Evolutionary conservation across 106 monocot genomes (phyloP).

Genomic region (Allium cepa): DNA sequence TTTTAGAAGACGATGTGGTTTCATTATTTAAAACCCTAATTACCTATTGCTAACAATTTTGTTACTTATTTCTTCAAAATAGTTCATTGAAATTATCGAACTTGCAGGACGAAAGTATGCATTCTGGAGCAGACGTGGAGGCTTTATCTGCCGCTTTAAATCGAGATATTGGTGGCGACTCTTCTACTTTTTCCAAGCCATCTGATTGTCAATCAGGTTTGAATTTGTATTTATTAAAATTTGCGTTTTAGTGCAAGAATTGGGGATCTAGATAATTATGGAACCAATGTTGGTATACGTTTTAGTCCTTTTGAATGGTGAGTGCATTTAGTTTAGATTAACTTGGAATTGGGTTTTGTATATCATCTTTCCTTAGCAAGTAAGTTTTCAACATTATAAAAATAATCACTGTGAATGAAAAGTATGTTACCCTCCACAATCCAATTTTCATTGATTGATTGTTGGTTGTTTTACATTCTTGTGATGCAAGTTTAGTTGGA

Average conservation of each 20-base stretch:
- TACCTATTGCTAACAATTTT: neutral
- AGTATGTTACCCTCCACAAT: neutral
- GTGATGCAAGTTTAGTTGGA: constrained; percentile 10
- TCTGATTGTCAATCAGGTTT: constrained; percentile 29
- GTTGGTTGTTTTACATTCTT: neutral
- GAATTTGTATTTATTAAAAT: neutral
- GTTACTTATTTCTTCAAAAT: neutral
- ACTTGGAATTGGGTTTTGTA: no score
- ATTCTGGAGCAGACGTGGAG: constrained; percentile 83
- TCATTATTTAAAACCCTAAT: constrained; percentile 1
- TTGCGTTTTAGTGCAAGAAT: no score
- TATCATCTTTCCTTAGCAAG: no score
- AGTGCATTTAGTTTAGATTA: no score
- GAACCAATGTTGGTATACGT: no score
- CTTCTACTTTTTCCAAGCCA: constrained; percentile 14
- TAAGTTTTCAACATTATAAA: no score
- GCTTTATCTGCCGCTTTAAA: constrained; percentile 79
- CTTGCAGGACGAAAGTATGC: constrained; percentile 80
- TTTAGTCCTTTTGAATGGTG: no score
- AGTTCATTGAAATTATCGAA: neutral
- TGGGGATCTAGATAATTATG: no score
- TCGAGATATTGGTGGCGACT: constrained; percentile 57
- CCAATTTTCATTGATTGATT: neutral
- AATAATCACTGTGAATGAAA: neutral
- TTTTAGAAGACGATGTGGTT: constrained; percentile 9